Evolutionary conservation across 805 yeast species (phyloP).

Genomic region (Candida lessepsii): DNA sequence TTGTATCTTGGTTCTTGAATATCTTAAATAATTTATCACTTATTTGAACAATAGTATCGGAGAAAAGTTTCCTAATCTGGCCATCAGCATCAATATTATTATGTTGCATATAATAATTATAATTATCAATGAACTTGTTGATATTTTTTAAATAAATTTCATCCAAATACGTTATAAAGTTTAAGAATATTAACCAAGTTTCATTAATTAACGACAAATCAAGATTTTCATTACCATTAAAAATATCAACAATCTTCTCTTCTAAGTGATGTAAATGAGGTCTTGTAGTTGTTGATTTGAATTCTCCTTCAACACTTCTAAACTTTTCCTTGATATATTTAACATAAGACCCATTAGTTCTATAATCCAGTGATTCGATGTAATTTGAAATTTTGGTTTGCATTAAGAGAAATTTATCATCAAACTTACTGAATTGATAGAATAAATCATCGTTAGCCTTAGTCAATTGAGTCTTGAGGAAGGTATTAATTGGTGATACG

Average conservation of each 20-base stretch:
- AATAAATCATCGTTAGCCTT: conserved; percentile 32
- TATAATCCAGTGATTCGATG: conserved; percentile 29
- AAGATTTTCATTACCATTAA: conserved; percentile 38
- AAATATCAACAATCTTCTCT: conserved; percentile 27
- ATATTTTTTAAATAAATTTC: conserved; percentile 29
- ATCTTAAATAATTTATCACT: conserved; percentile 25
- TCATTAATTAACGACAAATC: conserved; percentile 43
- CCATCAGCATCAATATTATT: conserved; percentile 31
- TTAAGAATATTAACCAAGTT: conserved; percentile 41
- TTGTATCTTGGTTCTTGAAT: conserved; percentile 29
- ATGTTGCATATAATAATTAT: conserved; percentile 29
- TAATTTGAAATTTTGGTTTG: conserved; percentile 38
- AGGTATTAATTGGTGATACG: conserved; percentile 28
- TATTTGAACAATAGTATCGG: conserved; percentile 25
- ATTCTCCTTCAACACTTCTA: conserved; percentile 33
- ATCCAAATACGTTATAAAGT: conserved; percentile 34
- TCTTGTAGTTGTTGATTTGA: conserved; percentile 23
- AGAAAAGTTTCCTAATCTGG: conserved; percentile 25
- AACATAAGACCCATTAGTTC: conserved; percentile 37
- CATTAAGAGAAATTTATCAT: conserved; percentile 34
- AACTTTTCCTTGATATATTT: conserved; percentile 40
- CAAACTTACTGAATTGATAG: conserved; percentile 36
- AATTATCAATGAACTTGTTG: conserved; percentile 37
- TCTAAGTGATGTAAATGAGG: conserved; percentile 28
- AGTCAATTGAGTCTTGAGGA: conserved; percentile 32